Conservation (phyloP, 768 basidiomycete species). For the Panaeolus cyanescens region DNA sequence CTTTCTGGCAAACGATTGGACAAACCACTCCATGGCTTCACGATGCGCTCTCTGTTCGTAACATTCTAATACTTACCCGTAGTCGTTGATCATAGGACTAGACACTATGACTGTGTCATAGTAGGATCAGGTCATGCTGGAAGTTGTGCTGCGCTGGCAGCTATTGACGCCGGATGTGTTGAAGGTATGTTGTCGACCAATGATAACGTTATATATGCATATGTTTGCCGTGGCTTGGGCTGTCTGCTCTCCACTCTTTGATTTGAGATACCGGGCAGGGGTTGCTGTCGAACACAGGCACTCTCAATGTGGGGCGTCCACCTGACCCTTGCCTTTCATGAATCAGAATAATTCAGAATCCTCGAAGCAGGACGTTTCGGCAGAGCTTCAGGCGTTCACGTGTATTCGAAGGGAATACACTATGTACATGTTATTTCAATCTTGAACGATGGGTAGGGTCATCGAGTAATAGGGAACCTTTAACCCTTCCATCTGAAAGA, state of each 20-base stretch:
- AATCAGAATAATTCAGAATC: too few species aligned
- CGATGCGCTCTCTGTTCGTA: too few species aligned
- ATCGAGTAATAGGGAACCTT: too few species aligned
- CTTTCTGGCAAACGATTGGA: too few species aligned
- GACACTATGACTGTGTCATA: slow-evolving; percentile 56
- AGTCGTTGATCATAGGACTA: background rate
- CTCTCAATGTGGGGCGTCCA: background rate
- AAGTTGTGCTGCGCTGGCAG: slow-evolving; percentile 63
- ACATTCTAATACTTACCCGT: background rate
- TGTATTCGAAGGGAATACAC: background rate
- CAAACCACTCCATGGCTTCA: too few species aligned
- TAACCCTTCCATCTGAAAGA: background rate
- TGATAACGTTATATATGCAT: background rate
- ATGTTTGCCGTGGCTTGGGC: background rate
- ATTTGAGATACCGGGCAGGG: background rate
- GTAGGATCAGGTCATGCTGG: slow-evolving; percentile 71
- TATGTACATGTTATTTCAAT: too few species aligned
- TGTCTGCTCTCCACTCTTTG: background rate
- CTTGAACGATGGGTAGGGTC: too few species aligned
- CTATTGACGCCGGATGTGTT: slow-evolving; percentile 57
- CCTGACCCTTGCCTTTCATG: too few species aligned
- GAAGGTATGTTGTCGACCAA: slow-evolving; percentile 33
- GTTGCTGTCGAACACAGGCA: background rate
- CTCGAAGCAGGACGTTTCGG: too few species aligned
- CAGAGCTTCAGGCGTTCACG: too few species aligned